phyloP scores from a whole-genome alignment of 257 asterid species.

The Echites panduratus region DNA sequence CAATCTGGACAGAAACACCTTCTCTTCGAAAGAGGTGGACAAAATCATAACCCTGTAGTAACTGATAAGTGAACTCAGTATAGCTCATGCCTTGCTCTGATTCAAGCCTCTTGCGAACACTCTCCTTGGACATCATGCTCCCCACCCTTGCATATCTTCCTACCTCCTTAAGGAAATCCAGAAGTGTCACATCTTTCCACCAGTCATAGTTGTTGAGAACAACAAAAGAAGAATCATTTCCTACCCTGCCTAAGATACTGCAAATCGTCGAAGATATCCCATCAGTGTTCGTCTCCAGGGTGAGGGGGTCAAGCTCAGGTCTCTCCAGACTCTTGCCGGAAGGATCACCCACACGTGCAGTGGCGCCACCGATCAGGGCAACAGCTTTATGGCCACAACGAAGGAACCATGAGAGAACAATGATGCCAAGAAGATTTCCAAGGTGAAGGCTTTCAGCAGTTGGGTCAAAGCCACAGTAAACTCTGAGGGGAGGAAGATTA shows the following conservation, averaged over 20 bases:
- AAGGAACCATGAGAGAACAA: constrained; percentile 89
- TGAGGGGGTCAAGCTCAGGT: constrained; percentile 56
- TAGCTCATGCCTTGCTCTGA: constrained; percentile 89
- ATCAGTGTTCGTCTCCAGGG: constrained; percentile 43
- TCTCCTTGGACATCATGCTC: constrained; percentile 80
- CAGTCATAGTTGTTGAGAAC: constrained; percentile 79
- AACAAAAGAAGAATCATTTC: constrained; percentile 19
- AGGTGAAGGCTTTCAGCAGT: constrained; percentile 90
- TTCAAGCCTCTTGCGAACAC: constrained; percentile 70
- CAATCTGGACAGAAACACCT: constrained; percentile 76
- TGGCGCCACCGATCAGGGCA: constrained; percentile 90
- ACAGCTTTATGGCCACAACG: constrained; percentile 74
- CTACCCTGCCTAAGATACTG: constrained; percentile 35
- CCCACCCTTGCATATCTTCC: constrained; percentile 80
- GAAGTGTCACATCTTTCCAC: constrained; percentile 81
- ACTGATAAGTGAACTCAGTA: constrained; percentile 81
- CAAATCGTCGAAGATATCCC: constrained; percentile 43
- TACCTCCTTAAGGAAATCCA: constrained; percentile 66
- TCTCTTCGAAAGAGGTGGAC: constrained; percentile 49
- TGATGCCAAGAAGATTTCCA: constrained; percentile 75
- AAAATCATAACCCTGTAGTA: constrained; percentile 83
- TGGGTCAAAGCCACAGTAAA: constrained; percentile 94
- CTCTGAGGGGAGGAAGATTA: constrained; percentile 40
- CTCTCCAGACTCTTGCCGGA: constrained; percentile 80
- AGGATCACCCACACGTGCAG: constrained; percentile 90